These are phyloP conservation scores for Cladosporium sp. DNA, from an alignment of 2,329 filamentous ascomycete genomes.

Conservation along the genomic window DNA sequence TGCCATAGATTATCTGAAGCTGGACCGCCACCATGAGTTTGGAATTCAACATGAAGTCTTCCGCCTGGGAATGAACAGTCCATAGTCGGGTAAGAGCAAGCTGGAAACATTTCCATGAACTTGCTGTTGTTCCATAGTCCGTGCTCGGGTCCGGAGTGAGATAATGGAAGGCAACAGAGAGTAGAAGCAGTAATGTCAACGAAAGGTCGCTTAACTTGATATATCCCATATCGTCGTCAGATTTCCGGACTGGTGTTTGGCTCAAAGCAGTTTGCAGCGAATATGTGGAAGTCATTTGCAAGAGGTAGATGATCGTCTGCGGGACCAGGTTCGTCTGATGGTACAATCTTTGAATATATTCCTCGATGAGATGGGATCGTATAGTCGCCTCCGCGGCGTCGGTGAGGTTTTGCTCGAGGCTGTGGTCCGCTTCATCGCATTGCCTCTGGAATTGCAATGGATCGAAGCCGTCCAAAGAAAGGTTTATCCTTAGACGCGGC, in stretches of 20 bases:
- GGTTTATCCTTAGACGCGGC: constrained; percentile 20
- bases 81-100: constrained; percentile 18
- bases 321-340: constrained; percentile 22
- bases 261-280: constrained; percentile 11
- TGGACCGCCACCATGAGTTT: constrained; percentile 21
- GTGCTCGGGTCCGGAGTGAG: constrained; percentile 20
- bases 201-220: constrained; percentile 21
- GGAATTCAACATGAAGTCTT: constrained; percentile 19
- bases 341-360: constrained; percentile 21
- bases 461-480: constrained; percentile 19
- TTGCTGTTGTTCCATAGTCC: constrained; percentile 20
- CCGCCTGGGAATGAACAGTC: constrained; percentile 20
- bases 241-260: constrained; percentile 10
- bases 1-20: constrained; percentile 19
- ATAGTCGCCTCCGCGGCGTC: constrained; percentile 19
- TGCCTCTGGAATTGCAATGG: constrained; percentile 21
- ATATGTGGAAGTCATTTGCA: constrained; percentile 22
- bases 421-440: constrained; percentile 18
- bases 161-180: constrained; percentile 22
- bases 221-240: constrained; percentile 14
- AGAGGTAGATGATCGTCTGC: constrained; percentile 20
- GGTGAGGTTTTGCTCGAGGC: constrained; percentile 15
- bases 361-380: constrained; percentile 13
- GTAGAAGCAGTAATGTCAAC: constrained; percentile 9
- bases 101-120: constrained; percentile 20